Base-by-base conservation (phyloP, 768 basidiomycete genomes). In the Russula sp. region DNA sequence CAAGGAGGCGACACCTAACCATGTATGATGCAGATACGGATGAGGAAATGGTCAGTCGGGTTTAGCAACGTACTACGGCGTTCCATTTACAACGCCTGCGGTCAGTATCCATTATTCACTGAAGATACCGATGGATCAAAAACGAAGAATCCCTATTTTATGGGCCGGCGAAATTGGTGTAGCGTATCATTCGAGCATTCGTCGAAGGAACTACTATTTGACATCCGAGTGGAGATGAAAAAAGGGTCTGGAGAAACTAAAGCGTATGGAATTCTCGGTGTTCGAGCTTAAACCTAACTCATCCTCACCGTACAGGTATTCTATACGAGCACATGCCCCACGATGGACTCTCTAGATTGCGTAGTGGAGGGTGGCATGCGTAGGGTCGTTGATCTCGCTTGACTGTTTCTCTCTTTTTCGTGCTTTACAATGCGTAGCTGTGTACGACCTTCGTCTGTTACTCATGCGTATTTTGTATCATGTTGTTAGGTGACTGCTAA, bases 131-230 rank as follows among this genome's bases (percentile, higher is more conserved):
- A 91, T 66, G 95, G 93, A 0, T 77, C 80, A 34, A 63, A 79
- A n/a, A 81, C 88, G 42, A 91, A 91, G 72, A 84, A 85, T 59
- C 89, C 85, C 69, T 86, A 81, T 69, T 86, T 97, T 61, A 94
- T 94, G 86, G 92, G 91, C 2, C 77, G 84, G 59, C 82, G 95
- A 40, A 98, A 98, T 73, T 98, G 92, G 86, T 89, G 89, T 70
- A 79, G 80, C 40, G 83, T 91, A 7, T 74, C 79, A 37, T 86
- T 82, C 77, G 82, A 89, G 48, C 69, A 72, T 14, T 55, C 69
- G 2, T 80, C 81, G 6, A 86, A 87, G 0, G 87, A 89, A 6
- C 69, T 98, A 67, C 74, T 82, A 8, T 98, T 91, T 66, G 89
- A 93, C 68, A 84, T 98, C 69, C 83, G 89, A 1, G 85, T 98